Conservation (phyloP, 2,329 filamentous ascomycete species). For the Neofusicoccum cordaticola region DNA sequence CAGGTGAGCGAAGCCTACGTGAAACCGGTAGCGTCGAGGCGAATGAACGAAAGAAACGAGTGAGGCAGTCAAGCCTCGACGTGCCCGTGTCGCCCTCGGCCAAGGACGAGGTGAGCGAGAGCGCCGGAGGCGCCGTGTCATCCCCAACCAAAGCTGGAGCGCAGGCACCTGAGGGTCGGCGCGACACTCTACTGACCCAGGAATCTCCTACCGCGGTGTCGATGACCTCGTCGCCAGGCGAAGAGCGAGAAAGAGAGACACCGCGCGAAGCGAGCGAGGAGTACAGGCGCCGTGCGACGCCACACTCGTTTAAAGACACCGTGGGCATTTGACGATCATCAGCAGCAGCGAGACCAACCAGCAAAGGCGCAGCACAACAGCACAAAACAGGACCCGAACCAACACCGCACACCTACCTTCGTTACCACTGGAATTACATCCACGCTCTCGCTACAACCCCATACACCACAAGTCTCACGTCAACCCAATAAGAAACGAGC, state of each 20-base stretch:
- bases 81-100: background rate
- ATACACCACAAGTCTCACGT: background rate
- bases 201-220: background rate
- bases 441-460: background rate
- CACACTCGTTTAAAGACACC: slow-evolving; percentile 43
- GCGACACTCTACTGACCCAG: slow-evolving; percentile 29
- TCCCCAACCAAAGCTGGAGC: slow-evolving; percentile 15
- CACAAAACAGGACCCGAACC: background rate
- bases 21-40: slow-evolving; percentile 23
- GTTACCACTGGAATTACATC: background rate
- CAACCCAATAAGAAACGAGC: background rate
- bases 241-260: slow-evolving; percentile 9
- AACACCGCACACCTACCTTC: background rate
- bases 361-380: background rate
- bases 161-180: slow-evolving; percentile 17
- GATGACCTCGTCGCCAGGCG: slow-evolving; percentile 4
- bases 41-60: background rate
- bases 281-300: slow-evolving; percentile 38
- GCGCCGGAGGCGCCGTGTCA: background rate
- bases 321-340: slow-evolving; percentile 36
- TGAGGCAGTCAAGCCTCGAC: background rate
- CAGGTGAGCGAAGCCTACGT: slow-evolving; percentile 34
- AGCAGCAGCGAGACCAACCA: background rate
- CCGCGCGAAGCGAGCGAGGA: slow-evolving; percentile 19
- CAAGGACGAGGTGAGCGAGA: slow-evolving; percentile 10